A percentile compares a stretch with the other conserved stretches of the same genome.
Conservation (phyloP, 495 filamentous ascomycete species). For the Penicillium lagena region DNA sequence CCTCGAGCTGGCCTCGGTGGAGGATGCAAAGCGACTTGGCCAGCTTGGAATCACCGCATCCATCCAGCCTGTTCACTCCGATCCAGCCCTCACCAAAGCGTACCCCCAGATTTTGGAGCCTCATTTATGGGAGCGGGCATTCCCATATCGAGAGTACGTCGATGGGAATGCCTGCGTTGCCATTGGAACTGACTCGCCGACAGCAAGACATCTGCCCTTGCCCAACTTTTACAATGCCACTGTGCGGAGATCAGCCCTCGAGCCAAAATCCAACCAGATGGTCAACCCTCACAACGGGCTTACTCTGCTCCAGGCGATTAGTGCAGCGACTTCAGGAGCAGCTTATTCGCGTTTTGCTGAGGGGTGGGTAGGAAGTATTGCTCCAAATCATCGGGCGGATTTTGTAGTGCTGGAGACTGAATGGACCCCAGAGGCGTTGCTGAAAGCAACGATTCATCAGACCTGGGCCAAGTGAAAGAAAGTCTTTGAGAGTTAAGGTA, state of each 20-base stretch:
- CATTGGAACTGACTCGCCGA: slow-evolving; percentile 53
- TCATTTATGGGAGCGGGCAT: slow-evolving; percentile 46
- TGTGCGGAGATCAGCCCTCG: slow-evolving; percentile 44
- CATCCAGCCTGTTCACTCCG: slow-evolving; percentile 55
- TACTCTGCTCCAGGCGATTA: slow-evolving; percentile 40
- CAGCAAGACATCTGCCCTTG: slow-evolving; percentile 45
- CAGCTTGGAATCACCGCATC: slow-evolving; percentile 52
- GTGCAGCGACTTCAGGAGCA: slow-evolving; percentile 45
- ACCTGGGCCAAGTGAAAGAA: slow-evolving; percentile 50
- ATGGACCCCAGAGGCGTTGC: slow-evolving; percentile 44
- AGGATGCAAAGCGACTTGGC: slow-evolving; percentile 48
- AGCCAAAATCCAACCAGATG: slow-evolving; percentile 32
- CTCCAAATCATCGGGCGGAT: slow-evolving; percentile 43
- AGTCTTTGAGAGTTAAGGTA: too few relatives aligned
- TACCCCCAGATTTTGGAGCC: slow-evolving; percentile 50
- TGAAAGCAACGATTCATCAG: slow-evolving; percentile 41
- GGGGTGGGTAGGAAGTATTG: slow-evolving; percentile 40
- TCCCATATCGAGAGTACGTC: slow-evolving; percentile 53
- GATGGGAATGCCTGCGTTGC: slow-evolving; percentile 47
- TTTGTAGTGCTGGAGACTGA: slow-evolving; percentile 54
- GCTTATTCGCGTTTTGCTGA: slow-evolving; percentile 53
- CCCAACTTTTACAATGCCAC: slow-evolving; percentile 51
- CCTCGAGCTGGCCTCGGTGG: slow-evolving; percentile 46
- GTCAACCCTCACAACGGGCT: slow-evolving; percentile 49
- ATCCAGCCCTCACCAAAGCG: slow-evolving; percentile 51